Evolutionary conservation across 371 early-diverging fungal genomes (phyloP).

Genomic region (Mucor velutinosus): DNA sequence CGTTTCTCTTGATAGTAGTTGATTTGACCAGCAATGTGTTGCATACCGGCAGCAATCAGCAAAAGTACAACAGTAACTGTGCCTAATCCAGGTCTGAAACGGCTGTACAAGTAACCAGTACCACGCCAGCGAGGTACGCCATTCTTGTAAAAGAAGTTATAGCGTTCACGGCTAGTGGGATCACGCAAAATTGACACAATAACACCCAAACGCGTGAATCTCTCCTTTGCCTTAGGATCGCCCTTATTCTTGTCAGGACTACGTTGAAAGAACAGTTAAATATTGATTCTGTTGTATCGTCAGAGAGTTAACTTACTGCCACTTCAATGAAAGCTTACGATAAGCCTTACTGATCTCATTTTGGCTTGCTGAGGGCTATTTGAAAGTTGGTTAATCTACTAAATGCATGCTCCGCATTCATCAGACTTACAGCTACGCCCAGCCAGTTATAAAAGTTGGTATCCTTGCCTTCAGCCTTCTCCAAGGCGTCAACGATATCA

Average conservation of each 20-base stretch:
- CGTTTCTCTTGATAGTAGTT: slow-evolving; percentile 65
- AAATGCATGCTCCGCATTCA: not conserved
- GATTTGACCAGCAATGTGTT: slow-evolving; percentile 67
- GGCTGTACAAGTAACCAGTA: slow-evolving; percentile 77
- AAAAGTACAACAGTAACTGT: slow-evolving; percentile 60
- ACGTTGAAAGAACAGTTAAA: not conserved
- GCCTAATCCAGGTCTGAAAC: slow-evolving; percentile 81
- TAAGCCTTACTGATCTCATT: slow-evolving; percentile 83
- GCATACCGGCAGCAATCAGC: slow-evolving; percentile 60
- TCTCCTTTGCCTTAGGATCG: slow-evolving; percentile 54
- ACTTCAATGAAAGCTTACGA: slow-evolving; percentile 88
- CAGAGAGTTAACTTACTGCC: slow-evolving; percentile 71
- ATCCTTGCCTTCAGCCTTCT: slow-evolving; percentile 67
- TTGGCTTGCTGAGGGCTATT: slow-evolving; percentile 65
- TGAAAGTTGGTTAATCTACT: not conserved
- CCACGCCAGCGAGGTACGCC: slow-evolving; percentile 91
- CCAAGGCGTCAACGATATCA: slow-evolving; percentile 80
- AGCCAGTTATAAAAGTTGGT: slow-evolving; percentile 64
- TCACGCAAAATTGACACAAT: slow-evolving; percentile 74
- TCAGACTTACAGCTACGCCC: slow-evolving; percentile 47
- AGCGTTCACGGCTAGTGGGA: slow-evolving; percentile 67
- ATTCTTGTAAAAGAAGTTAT: slow-evolving; percentile 84
- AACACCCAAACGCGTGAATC: slow-evolving; percentile 69
- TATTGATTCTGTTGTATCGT: not conserved
- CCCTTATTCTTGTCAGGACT: slow-evolving; percentile 80